Evolutionary conservation across 2,329 filamentous ascomycete species (phyloP).

Genomic region (Exophiala viscosa): DNA sequence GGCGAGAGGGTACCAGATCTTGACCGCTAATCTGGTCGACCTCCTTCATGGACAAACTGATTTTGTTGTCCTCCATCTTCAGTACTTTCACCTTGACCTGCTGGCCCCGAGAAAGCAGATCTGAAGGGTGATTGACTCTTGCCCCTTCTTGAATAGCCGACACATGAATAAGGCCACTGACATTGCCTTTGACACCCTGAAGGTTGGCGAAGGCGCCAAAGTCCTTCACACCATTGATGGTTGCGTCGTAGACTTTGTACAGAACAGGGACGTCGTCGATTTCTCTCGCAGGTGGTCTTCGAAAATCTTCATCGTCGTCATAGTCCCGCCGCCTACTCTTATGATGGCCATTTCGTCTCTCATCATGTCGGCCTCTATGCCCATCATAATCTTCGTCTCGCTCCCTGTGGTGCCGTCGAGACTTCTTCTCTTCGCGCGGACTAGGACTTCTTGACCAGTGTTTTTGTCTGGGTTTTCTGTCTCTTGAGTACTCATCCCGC

Average conservation of each 20-base stretch:
- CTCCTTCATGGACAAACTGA: constrained; percentile 95
- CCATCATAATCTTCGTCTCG: constrained; percentile 48
- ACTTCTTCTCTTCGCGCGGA: constrained; percentile 38
- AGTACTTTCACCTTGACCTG: constrained; percentile 88
- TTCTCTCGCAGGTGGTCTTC: constrained; percentile 64
- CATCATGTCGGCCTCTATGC: constrained; percentile 15
- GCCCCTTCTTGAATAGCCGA: constrained; percentile 81
- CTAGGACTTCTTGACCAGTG: constrained; percentile 54
- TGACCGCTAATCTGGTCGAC: constrained; percentile 85
- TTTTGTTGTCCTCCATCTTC: constrained; percentile 74
- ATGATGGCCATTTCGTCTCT: constrained; percentile 35
- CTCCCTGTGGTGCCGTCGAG: constrained; percentile 35
- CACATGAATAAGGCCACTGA: constrained; percentile 90
- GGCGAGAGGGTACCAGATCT: constrained; percentile 73
- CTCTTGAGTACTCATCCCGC: constrained; percentile 47
- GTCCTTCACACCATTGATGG: constrained; percentile 87
- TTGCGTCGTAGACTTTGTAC: constrained; percentile 84
- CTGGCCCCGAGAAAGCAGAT: constrained; percentile 76
- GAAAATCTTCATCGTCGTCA: constrained; percentile 59
- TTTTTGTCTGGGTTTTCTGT: constrained; percentile 43
- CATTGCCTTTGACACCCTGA: constrained; percentile 79
- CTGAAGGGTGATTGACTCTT: constrained; percentile 86
- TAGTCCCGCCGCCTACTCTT: constrained; percentile 40
- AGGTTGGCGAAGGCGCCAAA: constrained; percentile 95
- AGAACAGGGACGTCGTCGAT: constrained; percentile 77